phyloP scores from a whole-genome alignment of 768 basidiomycete genomes.

The Amanita pseudoporphyria region DNA sequence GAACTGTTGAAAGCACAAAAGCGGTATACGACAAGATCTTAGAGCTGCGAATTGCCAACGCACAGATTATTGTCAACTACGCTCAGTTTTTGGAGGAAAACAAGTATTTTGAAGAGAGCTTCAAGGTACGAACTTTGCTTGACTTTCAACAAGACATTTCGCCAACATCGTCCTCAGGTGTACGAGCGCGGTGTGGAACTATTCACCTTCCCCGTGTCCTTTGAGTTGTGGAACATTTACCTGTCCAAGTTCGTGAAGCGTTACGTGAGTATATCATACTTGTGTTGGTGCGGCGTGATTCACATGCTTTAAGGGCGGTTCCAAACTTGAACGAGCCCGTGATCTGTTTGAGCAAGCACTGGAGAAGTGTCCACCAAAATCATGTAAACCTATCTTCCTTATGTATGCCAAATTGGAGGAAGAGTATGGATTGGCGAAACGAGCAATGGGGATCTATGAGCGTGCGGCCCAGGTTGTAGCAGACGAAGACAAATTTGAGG shows the following conservation, averaged over 20 bases:
- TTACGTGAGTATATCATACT: slow-evolving; percentile 50
- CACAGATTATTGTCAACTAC: slow-evolving; percentile 95
- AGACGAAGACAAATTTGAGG: slow-evolving; percentile 93
- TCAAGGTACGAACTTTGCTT: slow-evolving; percentile 53
- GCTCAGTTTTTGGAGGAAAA: slow-evolving; percentile 97
- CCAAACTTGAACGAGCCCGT: slow-evolving; percentile 90
- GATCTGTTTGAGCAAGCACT: slow-evolving; percentile 97
- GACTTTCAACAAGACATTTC: background rate
- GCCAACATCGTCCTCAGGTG: slow-evolving; percentile 37
- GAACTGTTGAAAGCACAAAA: slow-evolving; percentile 86
- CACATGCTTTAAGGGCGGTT: slow-evolving; percentile 54
- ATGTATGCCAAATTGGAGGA: slow-evolving; percentile 97
- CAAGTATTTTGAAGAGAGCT: slow-evolving; percentile 96
- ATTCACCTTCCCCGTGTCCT: slow-evolving; percentile 96
- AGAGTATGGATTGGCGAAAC: slow-evolving; percentile 89
- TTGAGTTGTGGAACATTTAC: slow-evolving; percentile 99
- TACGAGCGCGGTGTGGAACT: slow-evolving; percentile 96
- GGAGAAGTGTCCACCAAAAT: slow-evolving; percentile 92
- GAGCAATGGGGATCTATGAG: slow-evolving; percentile 93
- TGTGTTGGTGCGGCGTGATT: background rate
- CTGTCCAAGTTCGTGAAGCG: slow-evolving; percentile 94
- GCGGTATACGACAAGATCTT: slow-evolving; percentile 93
- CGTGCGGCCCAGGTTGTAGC: slow-evolving; percentile 81
- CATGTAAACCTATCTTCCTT: slow-evolving; percentile 89
- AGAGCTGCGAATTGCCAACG: slow-evolving; percentile 95